Evolutionary conservation across 306 rosid species (phyloP).

Genomic region (Castanea mollissima): DNA sequence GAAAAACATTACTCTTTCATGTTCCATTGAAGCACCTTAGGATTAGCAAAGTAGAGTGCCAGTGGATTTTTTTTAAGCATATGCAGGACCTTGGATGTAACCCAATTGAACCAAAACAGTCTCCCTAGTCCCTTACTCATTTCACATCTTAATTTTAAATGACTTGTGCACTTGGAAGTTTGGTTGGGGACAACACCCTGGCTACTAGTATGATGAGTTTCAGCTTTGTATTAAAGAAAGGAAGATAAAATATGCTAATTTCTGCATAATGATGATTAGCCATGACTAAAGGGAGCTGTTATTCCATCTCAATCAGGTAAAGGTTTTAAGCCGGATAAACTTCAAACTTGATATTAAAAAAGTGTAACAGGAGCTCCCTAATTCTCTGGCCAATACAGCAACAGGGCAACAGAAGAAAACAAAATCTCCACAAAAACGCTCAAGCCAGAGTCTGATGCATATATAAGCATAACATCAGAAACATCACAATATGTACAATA

Average conservation of each 20-base stretch:
- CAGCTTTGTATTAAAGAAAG: no score
- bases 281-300: no score
- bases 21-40: neutral
- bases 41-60: neutral
- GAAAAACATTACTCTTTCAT: neutral
- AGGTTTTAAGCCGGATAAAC: no score
- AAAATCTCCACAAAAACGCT: slow-evolving; percentile 28
- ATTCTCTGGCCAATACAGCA: neutral
- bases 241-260: no score
- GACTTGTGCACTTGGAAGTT: neutral
- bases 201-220: no score
- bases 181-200: no score
- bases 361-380: neutral
- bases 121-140: neutral
- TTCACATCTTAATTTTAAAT: neutral
- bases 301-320: no score
- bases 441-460: slow-evolving; percentile 28
- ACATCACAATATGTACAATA: slow-evolving; percentile 41
- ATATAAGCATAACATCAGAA: slow-evolving; percentile 23
- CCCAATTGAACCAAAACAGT: neutral
- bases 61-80: neutral
- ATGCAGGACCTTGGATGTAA: neutral
- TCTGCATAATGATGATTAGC: neutral
- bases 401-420: slow-evolving; percentile 16
- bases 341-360: neutral